A percentile compares a stretch with the other conserved stretches of the same genome.
Conservation (phyloP, 2,329 filamentous ascomycete genomes). For the Aspergillus sp. region DNA sequence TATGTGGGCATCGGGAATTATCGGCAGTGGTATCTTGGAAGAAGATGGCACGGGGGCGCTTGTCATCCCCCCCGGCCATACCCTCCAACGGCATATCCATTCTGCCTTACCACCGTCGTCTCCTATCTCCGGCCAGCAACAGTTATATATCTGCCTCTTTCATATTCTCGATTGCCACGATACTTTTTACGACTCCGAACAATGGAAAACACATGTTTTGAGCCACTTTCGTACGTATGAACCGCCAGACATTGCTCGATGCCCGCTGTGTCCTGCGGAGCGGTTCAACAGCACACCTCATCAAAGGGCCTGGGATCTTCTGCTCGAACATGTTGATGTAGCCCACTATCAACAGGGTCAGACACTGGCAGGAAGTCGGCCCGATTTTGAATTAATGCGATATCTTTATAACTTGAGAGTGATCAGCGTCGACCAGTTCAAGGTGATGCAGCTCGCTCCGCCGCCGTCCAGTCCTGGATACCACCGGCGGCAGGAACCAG, state of each 20-base stretch:
- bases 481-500: constrained; percentile 37
- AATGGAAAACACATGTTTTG: constrained; percentile 47
- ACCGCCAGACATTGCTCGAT: constrained; percentile 42
- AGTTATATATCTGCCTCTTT: constrained; percentile 43
- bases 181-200: constrained; percentile 36
- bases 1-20: constrained; percentile 22
- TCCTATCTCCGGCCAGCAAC: constrained; percentile 7
- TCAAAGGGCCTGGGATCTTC: constrained; percentile 40
- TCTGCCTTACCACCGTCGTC: constrained; percentile 4
- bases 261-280: constrained; percentile 41
- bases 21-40: constrained; percentile 25
- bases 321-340: constrained; percentile 44
- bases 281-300: constrained; percentile 22
- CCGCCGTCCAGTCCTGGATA: constrained; percentile 38
- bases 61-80: constrained; percentile 22
- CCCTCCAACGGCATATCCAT: constrained; percentile 7
- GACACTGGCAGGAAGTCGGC: constrained; percentile 39
- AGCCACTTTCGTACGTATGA: constrained; percentile 45
- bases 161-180: constrained; percentile 45
- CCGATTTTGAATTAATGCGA: constrained; percentile 47
- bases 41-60: constrained; percentile 31
- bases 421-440: constrained; percentile 46
- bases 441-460: constrained; percentile 43
- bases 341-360: constrained; percentile 44
- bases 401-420: constrained; percentile 45